Evolutionary conservation across 768 basidiomycete genomes (phyloP), one percentile per base, ranked within the genome.

Genomic region (Glaciozyma martinii): DNA sequence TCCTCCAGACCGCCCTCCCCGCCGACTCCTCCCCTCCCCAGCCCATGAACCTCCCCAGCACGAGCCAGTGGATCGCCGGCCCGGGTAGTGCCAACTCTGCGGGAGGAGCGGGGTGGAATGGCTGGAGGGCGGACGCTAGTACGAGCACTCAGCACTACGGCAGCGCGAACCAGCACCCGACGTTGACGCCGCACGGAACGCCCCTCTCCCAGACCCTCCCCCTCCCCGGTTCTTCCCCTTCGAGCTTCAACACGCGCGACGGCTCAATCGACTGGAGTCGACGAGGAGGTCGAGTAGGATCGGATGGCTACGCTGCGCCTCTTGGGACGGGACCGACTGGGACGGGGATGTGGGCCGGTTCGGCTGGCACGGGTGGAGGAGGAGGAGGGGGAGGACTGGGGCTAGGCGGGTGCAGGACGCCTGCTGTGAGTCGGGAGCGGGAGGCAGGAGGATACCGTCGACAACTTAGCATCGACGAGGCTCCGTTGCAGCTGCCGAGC

Each of bases 1-100:
- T 63, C 62, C 62, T 63, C 62, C 37, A 49, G 25, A 19, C 32
- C 6, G 62, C 37, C 29, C 25, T 63, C 21, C 62, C 56, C 21
- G 1, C 53, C 29, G n/a, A 33, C 21, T 21, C 21, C 21, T 23
- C 46, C 6, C 46, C 46, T 23, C 21, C 46, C 16, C 46, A 47
- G 7, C 21, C 46, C 46, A 9, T 13, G 37, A 40, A 47, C 46
- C 46, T 23, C 46, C 16, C 46, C 21, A 21, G 21, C 46, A 23
- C 46, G 21, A 25, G 21, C 46, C 46, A 47, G 16, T 47, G 46
- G 46, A 47, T 47, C 16, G 16, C 46, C 21, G 21, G n/a, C 16
- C 21, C 46, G 21, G 46, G 8, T 19, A 25, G 21, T 19, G 1
- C 12, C 7, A 3, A 21, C 21, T 47, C 46, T 10, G 19, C 46